These are phyloP conservation scores for Auriculariales sp. DNA, from an alignment of 768 basidiomycete species.

Conservation along the genomic window DNA sequence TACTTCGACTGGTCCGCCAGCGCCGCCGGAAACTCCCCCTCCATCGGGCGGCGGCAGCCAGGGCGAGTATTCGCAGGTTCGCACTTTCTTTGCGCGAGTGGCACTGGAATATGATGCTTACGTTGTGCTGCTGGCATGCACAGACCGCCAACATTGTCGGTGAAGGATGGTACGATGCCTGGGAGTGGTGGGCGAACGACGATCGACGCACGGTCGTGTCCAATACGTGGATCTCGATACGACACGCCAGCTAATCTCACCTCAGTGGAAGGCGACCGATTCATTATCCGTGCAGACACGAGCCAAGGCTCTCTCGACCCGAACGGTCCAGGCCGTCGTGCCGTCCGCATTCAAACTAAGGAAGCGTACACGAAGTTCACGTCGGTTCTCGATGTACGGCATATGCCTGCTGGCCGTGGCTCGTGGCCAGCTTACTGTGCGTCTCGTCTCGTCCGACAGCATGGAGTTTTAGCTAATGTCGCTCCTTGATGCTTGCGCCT, in stretches of 20 bases:
- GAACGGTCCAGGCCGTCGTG: constrained; percentile 37
- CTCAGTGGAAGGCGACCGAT: constrained; percentile 33
- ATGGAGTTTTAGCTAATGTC: background rate
- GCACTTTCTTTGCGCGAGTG: too few relatives aligned
- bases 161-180: background rate
- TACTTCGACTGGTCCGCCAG: background rate
- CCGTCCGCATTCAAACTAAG: constrained; percentile 39
- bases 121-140: background rate
- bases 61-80: too few relatives aligned
- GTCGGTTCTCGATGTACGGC: constrained; percentile 18
- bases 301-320: constrained; percentile 28
- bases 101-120: too few relatives aligned
- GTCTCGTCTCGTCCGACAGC: background rate
- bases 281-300: constrained; percentile 41
- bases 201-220: background rate
- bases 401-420: constrained; percentile 6
- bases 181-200: background rate
- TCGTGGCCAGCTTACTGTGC: background rate
- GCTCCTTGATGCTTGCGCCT: background rate
- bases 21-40: background rate
- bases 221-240: constrained; percentile 20
- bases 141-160: background rate
- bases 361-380: constrained; percentile 38
- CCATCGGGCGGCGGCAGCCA: background rate
- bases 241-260: constrained; percentile 40